phyloP scores from a whole-genome alignment of 1,284 basidiomycete species.

The Microbotryum lychnidis-dioicae region DNA sequence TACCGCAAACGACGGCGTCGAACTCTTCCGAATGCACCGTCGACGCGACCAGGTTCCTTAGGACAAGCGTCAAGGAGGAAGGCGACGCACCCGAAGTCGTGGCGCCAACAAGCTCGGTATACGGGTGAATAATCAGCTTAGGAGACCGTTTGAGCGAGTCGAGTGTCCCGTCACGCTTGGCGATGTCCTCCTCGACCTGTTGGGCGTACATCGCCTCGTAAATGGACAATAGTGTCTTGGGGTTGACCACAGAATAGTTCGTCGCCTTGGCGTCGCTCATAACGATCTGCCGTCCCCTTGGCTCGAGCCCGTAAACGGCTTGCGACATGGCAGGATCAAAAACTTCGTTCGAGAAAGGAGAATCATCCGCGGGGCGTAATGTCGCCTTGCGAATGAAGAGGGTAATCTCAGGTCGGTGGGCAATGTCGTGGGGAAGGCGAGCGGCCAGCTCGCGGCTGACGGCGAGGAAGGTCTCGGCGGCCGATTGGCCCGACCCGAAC shows the following conservation, averaged over 20 bases:
- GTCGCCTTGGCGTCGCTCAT: constrained; percentile 50
- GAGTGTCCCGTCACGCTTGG: constrained; percentile 5
- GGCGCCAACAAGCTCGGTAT: constrained; percentile 33
- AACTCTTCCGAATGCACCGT: constrained; percentile 36
- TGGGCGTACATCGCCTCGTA: constrained; percentile 54
- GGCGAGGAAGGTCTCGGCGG: constrained; percentile 41
- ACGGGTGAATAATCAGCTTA: constrained; percentile 38
- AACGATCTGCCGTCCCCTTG: constrained; percentile 38
- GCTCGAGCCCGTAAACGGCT: constrained; percentile 6
- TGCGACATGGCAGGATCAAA: constrained; percentile 50
- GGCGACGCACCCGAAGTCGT: constrained; percentile 14
- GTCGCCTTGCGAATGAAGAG: constrained; percentile 52
- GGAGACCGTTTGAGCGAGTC: constrained; percentile 13
- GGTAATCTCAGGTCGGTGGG: constrained; percentile 45
- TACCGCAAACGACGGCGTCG: constrained; percentile 52
- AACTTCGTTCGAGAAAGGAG: constrained; percentile 54
- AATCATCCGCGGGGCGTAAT: constrained; percentile 52
- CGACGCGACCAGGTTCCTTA: constrained; percentile 19
- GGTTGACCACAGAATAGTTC: constrained; percentile 55
- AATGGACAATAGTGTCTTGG: constrained; percentile 34
- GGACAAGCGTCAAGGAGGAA: constrained; percentile 20
- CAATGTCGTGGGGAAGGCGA: constrained; percentile 5
- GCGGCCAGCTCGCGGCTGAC: constrained; percentile 33
- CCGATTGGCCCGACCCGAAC: constrained; percentile 47
- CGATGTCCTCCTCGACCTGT: constrained; percentile 44